Base-by-base conservation (phyloP, 208 protist species). In the Trichomonas gallinae region DNA sequence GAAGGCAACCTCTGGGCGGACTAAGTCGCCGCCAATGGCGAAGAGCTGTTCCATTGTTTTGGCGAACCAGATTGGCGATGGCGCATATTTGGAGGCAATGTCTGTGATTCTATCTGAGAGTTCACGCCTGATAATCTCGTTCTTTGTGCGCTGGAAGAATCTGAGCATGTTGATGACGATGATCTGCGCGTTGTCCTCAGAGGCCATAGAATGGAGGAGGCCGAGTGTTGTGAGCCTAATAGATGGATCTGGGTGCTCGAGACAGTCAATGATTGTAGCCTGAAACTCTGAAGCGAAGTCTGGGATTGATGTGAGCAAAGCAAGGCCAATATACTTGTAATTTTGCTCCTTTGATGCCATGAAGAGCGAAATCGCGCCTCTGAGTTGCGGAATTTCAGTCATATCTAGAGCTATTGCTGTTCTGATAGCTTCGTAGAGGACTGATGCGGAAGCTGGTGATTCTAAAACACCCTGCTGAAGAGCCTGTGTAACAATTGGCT, bases 21-120 rank as follows among this genome's bases (percentile, higher is more conserved):
- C 40, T 21, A 44, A n/a, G 42, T 89, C 83, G 8, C 83, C 83
- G 0, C 83, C 83, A 8, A 89, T 46, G 4, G 40, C 34, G 42
- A 89, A 89, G 6, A 89, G 23, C 23, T 89, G 83, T 48, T 89
- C 83, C 83, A 89, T 89, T 46, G 83, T 89, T 17, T 89, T 89
- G 3, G 83, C 83, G 42, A 89, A 89, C 83, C 83, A 89, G 17
- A 89, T 46, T 89, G 83, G 83, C 0, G 83, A 46, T 48, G 83
- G 83, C 21, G 83, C 36, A 31, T 46, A 89, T 48, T 89, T 46
- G 0, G 40, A 46, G 10, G 83, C 83, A 8, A 89, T 89, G 23
- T n/a, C 23, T 15, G 83, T 89, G 40, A 89, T 89, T 89, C 83
- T 44, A 31, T 89, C 83, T 9, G 40, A 31, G 0, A 89, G 40